Percentiles rank a stretch among this genome's conserved stretches.
Evolutionary conservation across 495 filamentous ascomycete species (phyloP).

Genomic region (Daldinia childiae): DNA sequence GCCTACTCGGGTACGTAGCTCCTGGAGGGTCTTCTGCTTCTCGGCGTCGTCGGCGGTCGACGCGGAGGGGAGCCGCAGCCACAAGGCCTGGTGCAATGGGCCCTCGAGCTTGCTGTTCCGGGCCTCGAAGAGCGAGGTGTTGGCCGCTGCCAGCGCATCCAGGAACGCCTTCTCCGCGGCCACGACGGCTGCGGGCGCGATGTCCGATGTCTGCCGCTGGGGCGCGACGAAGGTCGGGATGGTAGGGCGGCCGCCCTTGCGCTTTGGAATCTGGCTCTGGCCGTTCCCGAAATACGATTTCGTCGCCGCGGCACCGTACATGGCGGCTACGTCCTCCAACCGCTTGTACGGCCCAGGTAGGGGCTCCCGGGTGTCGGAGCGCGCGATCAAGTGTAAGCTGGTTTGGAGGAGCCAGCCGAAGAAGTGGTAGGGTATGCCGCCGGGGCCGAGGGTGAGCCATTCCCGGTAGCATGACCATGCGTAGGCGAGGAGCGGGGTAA

Average conservation of each 20-base stretch:
- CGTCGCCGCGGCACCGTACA: conserved; percentile 7
- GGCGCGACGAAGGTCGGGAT: conserved; percentile 45
- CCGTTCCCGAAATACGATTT: not conserved
- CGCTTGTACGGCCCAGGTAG: conserved; percentile 28
- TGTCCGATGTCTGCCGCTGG: conserved; percentile 46
- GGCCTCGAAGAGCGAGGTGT: conserved; percentile 35
- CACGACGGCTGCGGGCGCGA: not conserved
- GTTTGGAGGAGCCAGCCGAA: conserved; percentile 49
- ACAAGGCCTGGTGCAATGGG: conserved; percentile 40
- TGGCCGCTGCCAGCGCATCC: conserved; percentile 16
- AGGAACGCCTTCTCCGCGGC: conserved; percentile 21
- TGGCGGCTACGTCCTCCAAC: conserved; percentile 10
- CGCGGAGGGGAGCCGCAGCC: conserved; percentile 13
- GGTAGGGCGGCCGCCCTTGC: conserved; percentile 28
- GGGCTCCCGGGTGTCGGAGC: conserved; percentile 37
- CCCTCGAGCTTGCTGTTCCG: conserved; percentile 42
- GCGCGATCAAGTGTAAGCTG: conserved; percentile 37
- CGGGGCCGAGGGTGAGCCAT: conserved; percentile 51
- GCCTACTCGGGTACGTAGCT: conserved; percentile 17
- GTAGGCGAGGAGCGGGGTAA: conserved; percentile 33
- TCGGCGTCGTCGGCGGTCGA: not conserved
- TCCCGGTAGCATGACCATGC: conserved; percentile 38
- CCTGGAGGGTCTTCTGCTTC: not conserved
- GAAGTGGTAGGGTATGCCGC: conserved; percentile 51
- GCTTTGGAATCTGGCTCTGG: not conserved